Conservation (phyloP, 176 grass and related monocot genomes). For the Phragmites australis region DNA sequence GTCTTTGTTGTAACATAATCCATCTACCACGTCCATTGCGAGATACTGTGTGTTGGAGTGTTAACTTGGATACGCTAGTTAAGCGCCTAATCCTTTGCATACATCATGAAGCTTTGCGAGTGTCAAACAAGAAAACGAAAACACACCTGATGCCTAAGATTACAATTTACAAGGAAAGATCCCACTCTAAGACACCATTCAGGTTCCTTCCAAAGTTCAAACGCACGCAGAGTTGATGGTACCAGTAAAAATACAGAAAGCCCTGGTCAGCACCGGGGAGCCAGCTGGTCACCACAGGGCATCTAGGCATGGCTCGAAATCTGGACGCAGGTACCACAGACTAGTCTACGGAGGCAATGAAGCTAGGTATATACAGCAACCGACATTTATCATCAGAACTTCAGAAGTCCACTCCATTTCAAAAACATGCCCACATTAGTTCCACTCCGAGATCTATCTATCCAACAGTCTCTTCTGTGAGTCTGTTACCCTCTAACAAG, state of each 20-base stretch:
- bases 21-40: background rate
- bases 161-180: background rate
- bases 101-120: too few species aligned
- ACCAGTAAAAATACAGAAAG: too few species aligned
- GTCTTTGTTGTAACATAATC: background rate
- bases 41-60: background rate
- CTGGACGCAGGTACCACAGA: too few species aligned
- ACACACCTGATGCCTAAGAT: too few species aligned
- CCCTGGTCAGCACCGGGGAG: background rate
- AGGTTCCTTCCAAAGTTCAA: background rate
- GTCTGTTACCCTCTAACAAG: background rate
- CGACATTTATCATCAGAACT: too few species aligned
- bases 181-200: background rate
- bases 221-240: background rate
- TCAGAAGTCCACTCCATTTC: background rate
- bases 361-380: too few species aligned
- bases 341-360: too few species aligned
- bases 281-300: too few species aligned
- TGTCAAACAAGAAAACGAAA: too few species aligned
- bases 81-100: background rate
- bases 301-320: too few species aligned
- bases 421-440: background rate
- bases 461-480: background rate
- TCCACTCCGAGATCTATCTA: background rate
- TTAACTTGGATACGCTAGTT: background rate